Evolutionary conservation across 306 rosid genomes (phyloP), one percentile per base, ranked within the genome.

Genomic region (Gastrolobium villosum): DNA sequence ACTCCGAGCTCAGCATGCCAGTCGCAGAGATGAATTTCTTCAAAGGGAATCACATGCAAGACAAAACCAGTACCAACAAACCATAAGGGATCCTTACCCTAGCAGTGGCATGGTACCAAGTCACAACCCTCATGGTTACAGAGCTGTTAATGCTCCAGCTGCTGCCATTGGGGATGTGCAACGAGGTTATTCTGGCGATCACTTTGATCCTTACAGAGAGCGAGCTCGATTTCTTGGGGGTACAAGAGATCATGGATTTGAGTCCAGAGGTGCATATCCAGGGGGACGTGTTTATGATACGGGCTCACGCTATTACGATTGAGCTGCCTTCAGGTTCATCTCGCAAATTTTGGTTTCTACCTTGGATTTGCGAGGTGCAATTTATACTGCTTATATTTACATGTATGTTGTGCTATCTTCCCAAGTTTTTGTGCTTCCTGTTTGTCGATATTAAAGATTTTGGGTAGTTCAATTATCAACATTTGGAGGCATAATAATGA

Each of bases 281-380:
- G 96, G 97, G 2, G 93, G 97, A 8, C 96, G 98, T 48, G 96
- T 87, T 62, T 94, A 94, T 71, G 94, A 94, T 57, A 89, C 90
- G 45, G 91, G 92, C 52, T 88, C 97, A 1, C 94, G 93, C 86
- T 90, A 82, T 81, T 90, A 89, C 88, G 74, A 83, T 77, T 84
- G 73, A 60, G 65, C 64, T 75, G 43, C 37, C 48, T n/a, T 11
- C 40, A 69, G 72, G 62, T 80, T 77, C 39, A 56, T 54, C 54
- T 59, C 14, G 5, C 57, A 20, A 20, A 20, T 20, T 20, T 20
- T 0, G 26, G 26, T 20, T 20, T 20, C 26, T 20, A 37, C 36
- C 48, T 69, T 49, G 10, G 57, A 74, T 54, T 71, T 77, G 70
- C 64, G 55, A 20, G 6, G 53, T 28, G 73, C 70, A 59, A 69